A percentile compares a stretch with the other conserved stretches of the same genome.
Evolutionary conservation across 352 stramenopile genomes (phyloP).

Genomic region (Globisporangium cylindrosporum): DNA sequence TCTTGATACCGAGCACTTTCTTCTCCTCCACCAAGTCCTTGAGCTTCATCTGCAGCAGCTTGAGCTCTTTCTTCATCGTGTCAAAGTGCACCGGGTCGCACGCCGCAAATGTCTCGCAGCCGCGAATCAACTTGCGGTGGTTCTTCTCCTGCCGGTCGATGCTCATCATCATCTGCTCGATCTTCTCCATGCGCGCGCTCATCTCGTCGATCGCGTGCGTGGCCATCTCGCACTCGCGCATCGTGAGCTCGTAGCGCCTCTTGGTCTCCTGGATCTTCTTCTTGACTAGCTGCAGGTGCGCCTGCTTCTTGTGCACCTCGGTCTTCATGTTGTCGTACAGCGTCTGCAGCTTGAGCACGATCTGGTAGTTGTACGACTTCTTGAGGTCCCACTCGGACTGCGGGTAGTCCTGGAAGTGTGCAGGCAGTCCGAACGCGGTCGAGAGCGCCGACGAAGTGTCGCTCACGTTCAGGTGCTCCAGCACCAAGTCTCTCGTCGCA

Average conservation of each 20-base stretch:
- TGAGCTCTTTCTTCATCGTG: slow-evolving; percentile 62
- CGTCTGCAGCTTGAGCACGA: slow-evolving; percentile 76
- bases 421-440: slow-evolving; percentile 57
- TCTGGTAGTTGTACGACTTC: slow-evolving; percentile 74
- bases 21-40: slow-evolving; percentile 69
- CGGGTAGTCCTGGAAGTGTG: slow-evolving; percentile 76
- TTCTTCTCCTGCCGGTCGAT: slow-evolving; percentile 76
- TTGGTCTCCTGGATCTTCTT: slow-evolving; percentile 63
- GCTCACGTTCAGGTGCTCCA: slow-evolving; percentile 18
- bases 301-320: slow-evolving; percentile 62
- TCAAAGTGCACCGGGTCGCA: slow-evolving; percentile 62
- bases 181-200: slow-evolving; percentile 58
- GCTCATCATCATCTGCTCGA: slow-evolving; percentile 54
- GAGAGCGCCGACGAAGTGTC: slow-evolving; percentile 26
- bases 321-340: slow-evolving; percentile 61
- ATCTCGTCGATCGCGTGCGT: slow-evolving; percentile 76
- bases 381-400: slow-evolving; percentile 77
- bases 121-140: slow-evolving; percentile 61
- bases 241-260: slow-evolving; percentile 55
- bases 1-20: slow-evolving; percentile 62
- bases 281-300: slow-evolving; percentile 53
- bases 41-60: slow-evolving; percentile 65
- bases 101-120: slow-evolving; percentile 61
- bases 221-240: slow-evolving; percentile 79
- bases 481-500: slow-evolving; percentile 23